Percentiles rank a stretch among this genome's conserved stretches.
Conservation (phyloP, 345 rosid species). For the Ailanthus altissimus region DNA sequence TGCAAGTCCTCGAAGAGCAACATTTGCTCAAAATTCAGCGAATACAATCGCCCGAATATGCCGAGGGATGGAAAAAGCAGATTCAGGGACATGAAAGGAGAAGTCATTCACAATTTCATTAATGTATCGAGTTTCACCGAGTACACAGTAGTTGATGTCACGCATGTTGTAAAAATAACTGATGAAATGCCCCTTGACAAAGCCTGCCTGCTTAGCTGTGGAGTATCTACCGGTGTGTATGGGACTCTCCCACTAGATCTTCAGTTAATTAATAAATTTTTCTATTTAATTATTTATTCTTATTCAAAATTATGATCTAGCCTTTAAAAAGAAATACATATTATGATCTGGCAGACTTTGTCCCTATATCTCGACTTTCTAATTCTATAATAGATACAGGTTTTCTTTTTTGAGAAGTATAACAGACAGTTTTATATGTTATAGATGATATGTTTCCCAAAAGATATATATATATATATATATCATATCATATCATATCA, state of each 20-base stretch:
- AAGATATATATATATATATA: too few relatives aligned
- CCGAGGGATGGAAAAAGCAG: constrained; percentile 57
- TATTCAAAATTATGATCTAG: too few relatives aligned
- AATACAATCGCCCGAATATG: constrained; percentile 2
- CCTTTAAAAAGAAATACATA: too few relatives aligned
- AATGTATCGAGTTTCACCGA: constrained; percentile 65
- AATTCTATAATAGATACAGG: background rate
- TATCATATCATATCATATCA: too few relatives aligned
- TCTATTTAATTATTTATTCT: background rate
- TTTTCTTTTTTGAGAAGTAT: too few relatives aligned
- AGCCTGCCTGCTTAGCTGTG: constrained; percentile 66
- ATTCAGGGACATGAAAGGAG: constrained; percentile 58
- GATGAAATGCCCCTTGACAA: constrained; percentile 39
- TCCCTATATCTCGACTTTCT: too few relatives aligned
- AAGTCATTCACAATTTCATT: constrained; percentile 48
- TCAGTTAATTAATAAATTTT: background rate
- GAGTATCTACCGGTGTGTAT: constrained; percentile 56
- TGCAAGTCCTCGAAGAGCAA: constrained; percentile 62
- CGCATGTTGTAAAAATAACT: constrained; percentile 49
- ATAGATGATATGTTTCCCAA: too few relatives aligned
- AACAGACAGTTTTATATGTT: too few relatives aligned
- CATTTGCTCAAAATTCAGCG: constrained; percentile 37
- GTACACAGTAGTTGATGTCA: constrained; percentile 73
- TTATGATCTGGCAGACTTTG: too few relatives aligned
- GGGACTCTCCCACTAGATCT: too few relatives aligned